Conservation (phyloP, 2,329 filamentous ascomycete genomes). For the Corniculantispora saksenae region DNA sequence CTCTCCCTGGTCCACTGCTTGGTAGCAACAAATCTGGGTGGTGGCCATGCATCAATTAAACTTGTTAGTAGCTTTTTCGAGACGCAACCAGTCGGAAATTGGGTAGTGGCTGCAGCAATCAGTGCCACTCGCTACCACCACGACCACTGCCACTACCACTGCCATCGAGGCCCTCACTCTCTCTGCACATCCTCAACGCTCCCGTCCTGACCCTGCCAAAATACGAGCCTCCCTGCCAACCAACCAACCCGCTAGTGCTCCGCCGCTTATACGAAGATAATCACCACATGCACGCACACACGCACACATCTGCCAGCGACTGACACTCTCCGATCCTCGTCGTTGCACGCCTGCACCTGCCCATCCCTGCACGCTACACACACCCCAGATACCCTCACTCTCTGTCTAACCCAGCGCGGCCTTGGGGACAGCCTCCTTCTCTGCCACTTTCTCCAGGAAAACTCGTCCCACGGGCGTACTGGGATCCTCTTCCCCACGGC, state of each 20-base stretch:
- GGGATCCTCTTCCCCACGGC: background rate
- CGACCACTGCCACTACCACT: background rate
- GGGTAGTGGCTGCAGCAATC: background rate
- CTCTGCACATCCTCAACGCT: slow-evolving; percentile 6
- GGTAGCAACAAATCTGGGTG: background rate
- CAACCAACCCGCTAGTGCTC: slow-evolving; percentile 21
- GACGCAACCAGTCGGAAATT: slow-evolving; percentile 8
- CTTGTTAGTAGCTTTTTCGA: background rate
- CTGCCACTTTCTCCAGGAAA: slow-evolving; percentile 3
- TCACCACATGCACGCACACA: background rate
- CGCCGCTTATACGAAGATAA: slow-evolving; percentile 7
- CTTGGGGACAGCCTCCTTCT: background rate
- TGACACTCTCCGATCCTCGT: background rate
- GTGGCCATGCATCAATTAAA: background rate
- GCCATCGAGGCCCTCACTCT: background rate
- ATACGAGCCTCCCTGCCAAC: slow-evolving; percentile 12
- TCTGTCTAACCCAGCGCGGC: background rate
- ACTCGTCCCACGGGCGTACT: background rate
- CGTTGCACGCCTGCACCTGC: background rate
- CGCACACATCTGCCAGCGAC: background rate
- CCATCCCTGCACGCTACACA: background rate
- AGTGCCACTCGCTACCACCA: background rate
- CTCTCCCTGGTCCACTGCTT: background rate
- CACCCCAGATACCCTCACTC: background rate
- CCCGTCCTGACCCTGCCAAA: slow-evolving; percentile 13